Evolutionary conservation across 257 asterid species (phyloP), one percentile per base, ranked within the genome.

Genomic region (Solanum paucissectum): DNA sequence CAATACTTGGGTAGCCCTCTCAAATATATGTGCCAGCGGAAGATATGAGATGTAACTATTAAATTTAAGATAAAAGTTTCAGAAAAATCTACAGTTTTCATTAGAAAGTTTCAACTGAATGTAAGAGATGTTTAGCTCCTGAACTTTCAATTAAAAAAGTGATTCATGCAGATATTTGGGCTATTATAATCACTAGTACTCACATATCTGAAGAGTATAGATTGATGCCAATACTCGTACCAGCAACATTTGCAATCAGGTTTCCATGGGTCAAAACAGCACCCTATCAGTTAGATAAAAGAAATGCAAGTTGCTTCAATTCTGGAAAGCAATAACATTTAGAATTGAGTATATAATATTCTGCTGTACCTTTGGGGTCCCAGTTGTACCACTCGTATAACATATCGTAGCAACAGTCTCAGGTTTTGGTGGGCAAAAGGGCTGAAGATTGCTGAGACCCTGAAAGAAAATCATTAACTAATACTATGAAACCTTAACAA

Each of bases 351-450:
- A 73, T 13, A 34, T 34, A 36, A 36, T 73, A 73, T 20, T 73
- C 27, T 73, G 16, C 4, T 9, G 82, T 73, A 96, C 99, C 98
- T 95, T 96, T 46, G 98, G 99, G 40, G 99, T 96, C 86, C 98
- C 99, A 68, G 99, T 96, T 83, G 99, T 96, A 49, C 99, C 98
- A 89, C 98, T 96, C 29, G 98, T 95, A 88, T 96, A 95, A 93
- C 98, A 96, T 92, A 96, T 91, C 12, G 98, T 96, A 27, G 98
- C 98, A 76, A 91, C 86, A 76, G 95, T 97, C 85, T 92, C 95
- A 64, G 98, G 93, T 90, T 90, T 95, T 83, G 99, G 99, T 84
- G 98, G 94, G 90, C 88, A 89, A 92, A 95, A 94, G 16, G 98
- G 96, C 77, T 90, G 95, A 89, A 89, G 86, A 88, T 89, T 94